A percentile compares a stretch with the other conserved stretches of the same genome.
phyloP scores from a whole-genome alignment of 1,284 basidiomycete species.

The Coniophora puteana region DNA sequence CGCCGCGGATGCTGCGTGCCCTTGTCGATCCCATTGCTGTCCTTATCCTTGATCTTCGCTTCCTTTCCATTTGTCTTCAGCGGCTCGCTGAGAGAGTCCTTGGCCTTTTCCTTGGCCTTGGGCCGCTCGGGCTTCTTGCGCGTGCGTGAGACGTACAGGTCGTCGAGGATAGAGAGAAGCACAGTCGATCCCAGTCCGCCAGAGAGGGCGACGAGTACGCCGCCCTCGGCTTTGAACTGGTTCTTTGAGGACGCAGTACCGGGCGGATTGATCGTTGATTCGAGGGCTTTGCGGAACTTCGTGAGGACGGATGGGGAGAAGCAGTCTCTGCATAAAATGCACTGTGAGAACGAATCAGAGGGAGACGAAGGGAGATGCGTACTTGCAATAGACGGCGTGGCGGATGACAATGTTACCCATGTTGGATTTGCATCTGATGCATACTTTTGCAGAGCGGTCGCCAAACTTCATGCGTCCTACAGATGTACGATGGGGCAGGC shows the following conservation, averaged over 20 bases:
- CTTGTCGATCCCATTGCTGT: too few relatives aligned
- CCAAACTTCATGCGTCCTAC: constrained; percentile 58
- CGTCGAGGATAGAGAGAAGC: constrained; percentile 63
- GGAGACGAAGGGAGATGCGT: constrained; percentile 21
- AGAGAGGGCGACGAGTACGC: constrained; percentile 64
- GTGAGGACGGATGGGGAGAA: constrained; percentile 57
- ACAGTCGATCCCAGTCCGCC: constrained; percentile 73
- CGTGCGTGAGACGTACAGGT: constrained; percentile 55
- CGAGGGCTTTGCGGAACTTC: constrained; percentile 65
- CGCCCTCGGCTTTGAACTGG: constrained; percentile 61
- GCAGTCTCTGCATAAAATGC: constrained; percentile 47
- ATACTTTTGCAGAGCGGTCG: constrained; percentile 55
- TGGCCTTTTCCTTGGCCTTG: too few relatives aligned
- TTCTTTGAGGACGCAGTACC: constrained; percentile 35
- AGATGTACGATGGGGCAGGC: too few relatives aligned
- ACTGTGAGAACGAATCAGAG: constrained; percentile 2
- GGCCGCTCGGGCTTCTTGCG: too few relatives aligned
- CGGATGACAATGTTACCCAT: constrained; percentile 67
- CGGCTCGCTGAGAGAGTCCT: too few relatives aligned
- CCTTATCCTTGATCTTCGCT: constrained; percentile 36
- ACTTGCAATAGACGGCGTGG: constrained; percentile 86
- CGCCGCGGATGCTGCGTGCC: constrained; percentile 62
- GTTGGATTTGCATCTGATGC: constrained; percentile 67
- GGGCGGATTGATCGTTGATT: constrained; percentile 56
- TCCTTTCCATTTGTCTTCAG: too few relatives aligned